These are phyloP conservation scores for Lunasporangiospora selenospora DNA, from an alignment of 192 early-diverging fungal species.

Conservation along the genomic window DNA sequence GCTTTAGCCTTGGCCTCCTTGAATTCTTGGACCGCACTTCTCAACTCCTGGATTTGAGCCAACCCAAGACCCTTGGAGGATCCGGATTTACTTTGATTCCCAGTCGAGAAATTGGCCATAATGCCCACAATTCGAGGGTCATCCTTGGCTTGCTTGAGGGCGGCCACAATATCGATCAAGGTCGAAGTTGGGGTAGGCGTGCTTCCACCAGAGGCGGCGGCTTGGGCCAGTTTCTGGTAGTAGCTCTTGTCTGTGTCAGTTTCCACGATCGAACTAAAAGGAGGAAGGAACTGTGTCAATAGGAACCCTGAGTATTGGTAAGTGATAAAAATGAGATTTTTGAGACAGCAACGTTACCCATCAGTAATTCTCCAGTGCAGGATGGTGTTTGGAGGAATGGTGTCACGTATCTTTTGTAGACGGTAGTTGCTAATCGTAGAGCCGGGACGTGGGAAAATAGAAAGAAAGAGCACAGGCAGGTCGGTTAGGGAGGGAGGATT, in stretches of 20 bases:
- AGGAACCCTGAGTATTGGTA: too few relatives aligned
- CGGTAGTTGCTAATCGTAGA: conserved; percentile 24
- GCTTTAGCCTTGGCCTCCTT: conserved; percentile 56
- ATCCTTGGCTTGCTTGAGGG: conserved; percentile 55
- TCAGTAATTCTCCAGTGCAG: conserved; percentile 48
- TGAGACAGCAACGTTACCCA: conserved; percentile 14
- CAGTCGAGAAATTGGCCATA: conserved; percentile 49
- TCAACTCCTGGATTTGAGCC: conserved; percentile 70
- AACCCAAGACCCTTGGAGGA: conserved; percentile 44
- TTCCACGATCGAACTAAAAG: conserved; percentile 43
- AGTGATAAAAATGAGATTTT: background rate
- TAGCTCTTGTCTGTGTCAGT: conserved; percentile 37
- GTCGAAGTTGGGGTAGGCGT: conserved; percentile 24
- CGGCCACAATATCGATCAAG: conserved; percentile 50
- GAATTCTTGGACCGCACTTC: conserved; percentile 58
- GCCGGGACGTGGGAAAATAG: background rate
- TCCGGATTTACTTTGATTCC: conserved; percentile 12
- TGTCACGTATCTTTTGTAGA: conserved; percentile 32
- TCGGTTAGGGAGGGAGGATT: too few relatives aligned
- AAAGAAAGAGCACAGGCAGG: too few relatives aligned
- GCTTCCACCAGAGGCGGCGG: conserved; percentile 19
- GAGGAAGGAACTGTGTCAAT: too few relatives aligned
- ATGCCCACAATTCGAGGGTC: conserved; percentile 56
- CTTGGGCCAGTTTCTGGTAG: conserved; percentile 28
- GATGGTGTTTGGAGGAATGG: conserved; percentile 45